Evolutionary conservation across 2,329 filamentous ascomycete genomes (phyloP).

Genomic region (Penicillium crustosum): DNA sequence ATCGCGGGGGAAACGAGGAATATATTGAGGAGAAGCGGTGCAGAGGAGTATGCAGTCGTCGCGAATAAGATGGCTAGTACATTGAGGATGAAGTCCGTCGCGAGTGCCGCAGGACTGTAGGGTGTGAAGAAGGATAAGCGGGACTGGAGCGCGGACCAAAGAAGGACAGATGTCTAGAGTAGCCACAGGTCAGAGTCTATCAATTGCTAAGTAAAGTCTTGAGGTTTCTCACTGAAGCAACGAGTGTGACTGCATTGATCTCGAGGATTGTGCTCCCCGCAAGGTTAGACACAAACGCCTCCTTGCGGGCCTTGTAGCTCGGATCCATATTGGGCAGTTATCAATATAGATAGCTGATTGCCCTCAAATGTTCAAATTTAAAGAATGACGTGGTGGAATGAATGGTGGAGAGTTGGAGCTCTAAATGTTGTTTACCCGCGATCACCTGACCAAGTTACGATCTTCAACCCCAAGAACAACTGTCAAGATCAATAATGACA

Average conservation of each 20-base stretch:
- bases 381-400: slow-evolving; percentile 4
- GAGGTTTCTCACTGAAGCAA: slow-evolving; percentile 69
- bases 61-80: slow-evolving; percentile 78
- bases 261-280: slow-evolving; percentile 79
- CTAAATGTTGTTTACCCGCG: slow-evolving; percentile 1
- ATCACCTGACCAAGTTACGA: slow-evolving; percentile 8
- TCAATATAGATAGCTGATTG: not conserved
- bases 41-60: slow-evolving; percentile 77
- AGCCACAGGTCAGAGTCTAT: not conserved
- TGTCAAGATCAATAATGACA: slow-evolving; percentile 12
- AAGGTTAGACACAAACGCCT: slow-evolving; percentile 91
- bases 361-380: not conserved
- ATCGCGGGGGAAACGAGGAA: slow-evolving; percentile 72
- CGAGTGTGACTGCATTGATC: slow-evolving; percentile 80
- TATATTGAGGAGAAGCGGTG: slow-evolving; percentile 70
- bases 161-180: slow-evolving; percentile 69
- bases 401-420: slow-evolving; percentile 3
- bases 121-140: slow-evolving; percentile 80
- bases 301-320: slow-evolving; percentile 87
- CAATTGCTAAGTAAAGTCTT: not conserved
- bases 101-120: slow-evolving; percentile 65
- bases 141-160: slow-evolving; percentile 87
- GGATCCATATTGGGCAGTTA: slow-evolving; percentile 32
- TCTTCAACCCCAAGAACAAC: slow-evolving; percentile 1
- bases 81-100: slow-evolving; percentile 85